Conservation (phyloP, 805 yeast species). For the Suhomyces sp. region DNA sequence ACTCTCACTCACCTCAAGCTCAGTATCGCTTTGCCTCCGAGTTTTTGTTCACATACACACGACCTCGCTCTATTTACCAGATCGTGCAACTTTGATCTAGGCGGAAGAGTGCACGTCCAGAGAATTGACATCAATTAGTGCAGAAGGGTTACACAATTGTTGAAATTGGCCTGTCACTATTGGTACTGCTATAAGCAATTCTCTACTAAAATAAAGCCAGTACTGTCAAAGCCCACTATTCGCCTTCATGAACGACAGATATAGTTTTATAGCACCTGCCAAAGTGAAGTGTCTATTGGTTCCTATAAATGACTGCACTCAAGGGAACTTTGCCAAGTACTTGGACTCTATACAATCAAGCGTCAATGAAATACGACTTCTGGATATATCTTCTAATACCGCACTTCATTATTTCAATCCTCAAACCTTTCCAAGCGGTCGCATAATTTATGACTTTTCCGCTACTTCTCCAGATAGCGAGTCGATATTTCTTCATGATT, state of each 20-base stretch:
- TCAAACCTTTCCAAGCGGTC: constrained; percentile 78
- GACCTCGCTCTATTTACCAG: constrained; percentile 1
- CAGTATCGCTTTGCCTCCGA: constrained; percentile 4
- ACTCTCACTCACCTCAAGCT: background rate
- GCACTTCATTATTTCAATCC: constrained; percentile 63
- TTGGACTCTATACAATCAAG: constrained; percentile 44
- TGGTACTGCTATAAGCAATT: background rate
- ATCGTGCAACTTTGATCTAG: background rate
- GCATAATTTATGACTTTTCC: constrained; percentile 57
- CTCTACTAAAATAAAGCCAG: background rate
- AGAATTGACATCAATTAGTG: background rate
- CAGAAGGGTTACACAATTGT: background rate
- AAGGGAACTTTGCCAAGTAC: constrained; percentile 41
- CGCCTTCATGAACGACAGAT: constrained; percentile 11
- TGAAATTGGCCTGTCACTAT: background rate
- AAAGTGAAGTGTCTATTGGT: constrained; percentile 63
- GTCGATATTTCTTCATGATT: constrained; percentile 70
- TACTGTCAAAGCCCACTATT: background rate
- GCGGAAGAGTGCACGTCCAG: background rate
- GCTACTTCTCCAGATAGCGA: constrained; percentile 49
- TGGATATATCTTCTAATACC: constrained; percentile 68
- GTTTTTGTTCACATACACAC: background rate
- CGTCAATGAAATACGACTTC: constrained; percentile 59
- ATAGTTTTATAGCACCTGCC: constrained; percentile 60
- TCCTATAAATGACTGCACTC: constrained; percentile 55